These are phyloP conservation scores for Erodium texanum DNA, from an alignment of 441 rosid species.

Conservation along the genomic window DNA sequence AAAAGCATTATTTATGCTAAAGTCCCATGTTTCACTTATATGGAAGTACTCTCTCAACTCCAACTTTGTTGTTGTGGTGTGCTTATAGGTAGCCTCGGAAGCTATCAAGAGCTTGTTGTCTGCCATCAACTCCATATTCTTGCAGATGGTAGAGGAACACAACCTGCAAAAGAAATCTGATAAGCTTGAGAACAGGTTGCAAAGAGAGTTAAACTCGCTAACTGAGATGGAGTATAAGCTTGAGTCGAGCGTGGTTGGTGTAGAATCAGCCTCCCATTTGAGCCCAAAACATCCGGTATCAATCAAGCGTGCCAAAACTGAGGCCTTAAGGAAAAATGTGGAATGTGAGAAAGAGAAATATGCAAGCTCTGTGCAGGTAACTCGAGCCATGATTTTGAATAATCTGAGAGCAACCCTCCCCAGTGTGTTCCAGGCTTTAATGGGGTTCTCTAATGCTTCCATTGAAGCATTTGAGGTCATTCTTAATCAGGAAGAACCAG, in stretches of 20 bases:
- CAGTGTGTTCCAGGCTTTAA: slow-evolving; percentile 56
- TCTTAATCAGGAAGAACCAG: slow-evolving; percentile 20
- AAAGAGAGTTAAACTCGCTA: slow-evolving; percentile 49
- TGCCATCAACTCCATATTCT: slow-evolving; percentile 50
- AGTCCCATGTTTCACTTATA: neutral
- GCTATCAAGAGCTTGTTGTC: slow-evolving; percentile 59
- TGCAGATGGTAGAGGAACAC: slow-evolving; percentile 35
- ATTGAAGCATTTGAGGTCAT: slow-evolving; percentile 52
- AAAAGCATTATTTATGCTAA: neutral
- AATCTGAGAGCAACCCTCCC: slow-evolving; percentile 76
- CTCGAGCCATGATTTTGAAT: slow-evolving; percentile 54
- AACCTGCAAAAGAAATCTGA: slow-evolving; percentile 35
- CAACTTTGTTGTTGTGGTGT: neutral
- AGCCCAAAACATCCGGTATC: slow-evolving; percentile 70
- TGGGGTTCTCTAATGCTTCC: slow-evolving; percentile 52
- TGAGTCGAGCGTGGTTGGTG: slow-evolving; percentile 28
- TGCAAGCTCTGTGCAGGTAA: slow-evolving; percentile 39
- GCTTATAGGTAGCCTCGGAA: slow-evolving; percentile 52
- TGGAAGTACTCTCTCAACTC: neutral
- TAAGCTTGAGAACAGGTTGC: slow-evolving; percentile 70
- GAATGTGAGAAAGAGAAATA: slow-evolving; percentile 50
- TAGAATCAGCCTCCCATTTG: slow-evolving; percentile 27
- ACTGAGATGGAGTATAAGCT: slow-evolving; percentile 60
- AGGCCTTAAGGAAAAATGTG: slow-evolving; percentile 43
- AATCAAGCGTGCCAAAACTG: slow-evolving; percentile 54